A percentile compares a stretch with the other conserved stretches of the same genome.
Conservation (phyloP, 495 filamentous ascomycete species). For the Aspergillus wentii region DNA sequence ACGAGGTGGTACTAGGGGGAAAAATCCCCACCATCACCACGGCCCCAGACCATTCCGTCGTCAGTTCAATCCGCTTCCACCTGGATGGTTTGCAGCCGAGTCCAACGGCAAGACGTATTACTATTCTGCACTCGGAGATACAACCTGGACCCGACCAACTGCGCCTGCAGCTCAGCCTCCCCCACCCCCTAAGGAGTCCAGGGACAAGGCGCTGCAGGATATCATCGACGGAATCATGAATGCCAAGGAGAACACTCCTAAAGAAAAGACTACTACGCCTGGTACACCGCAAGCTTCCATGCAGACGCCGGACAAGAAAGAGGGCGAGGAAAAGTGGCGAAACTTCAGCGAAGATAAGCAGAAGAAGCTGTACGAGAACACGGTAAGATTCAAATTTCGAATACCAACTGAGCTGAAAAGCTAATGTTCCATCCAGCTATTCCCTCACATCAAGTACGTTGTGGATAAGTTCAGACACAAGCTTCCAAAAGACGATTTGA, state of each 20-base stretch:
- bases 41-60: conserved; percentile 53
- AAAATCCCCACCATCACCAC: conserved; percentile 51
- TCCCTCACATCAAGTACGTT: conserved; percentile 76
- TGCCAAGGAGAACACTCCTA: conserved; percentile 61
- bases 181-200: conserved; percentile 60
- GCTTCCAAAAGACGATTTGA: conserved; percentile 81
- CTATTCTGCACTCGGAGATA: conserved; percentile 67
- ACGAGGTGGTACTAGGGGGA: conserved; percentile 58
- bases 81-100: conserved; percentile 76
- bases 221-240: conserved; percentile 83
- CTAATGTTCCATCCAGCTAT: conserved; percentile 51
- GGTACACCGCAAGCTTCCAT: conserved; percentile 43
- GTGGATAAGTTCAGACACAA: conserved; percentile 81
- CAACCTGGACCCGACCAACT: conserved; percentile 76
- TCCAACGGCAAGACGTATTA: conserved; percentile 70
- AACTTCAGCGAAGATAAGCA: conserved; percentile 75
- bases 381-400: conserved; percentile 47
- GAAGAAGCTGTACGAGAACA: conserved; percentile 89
- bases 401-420: too few species aligned
- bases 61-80: conserved; percentile 57
- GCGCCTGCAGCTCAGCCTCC: conserved; percentile 57
- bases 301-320: conserved; percentile 59
- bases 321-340: conserved; percentile 71
- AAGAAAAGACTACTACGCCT: conserved; percentile 50
- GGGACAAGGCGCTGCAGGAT: conserved; percentile 65